These are phyloP conservation scores for Naumovozyma baii DNA, from an alignment of 805 yeast genomes.

Conservation along the genomic window DNA sequence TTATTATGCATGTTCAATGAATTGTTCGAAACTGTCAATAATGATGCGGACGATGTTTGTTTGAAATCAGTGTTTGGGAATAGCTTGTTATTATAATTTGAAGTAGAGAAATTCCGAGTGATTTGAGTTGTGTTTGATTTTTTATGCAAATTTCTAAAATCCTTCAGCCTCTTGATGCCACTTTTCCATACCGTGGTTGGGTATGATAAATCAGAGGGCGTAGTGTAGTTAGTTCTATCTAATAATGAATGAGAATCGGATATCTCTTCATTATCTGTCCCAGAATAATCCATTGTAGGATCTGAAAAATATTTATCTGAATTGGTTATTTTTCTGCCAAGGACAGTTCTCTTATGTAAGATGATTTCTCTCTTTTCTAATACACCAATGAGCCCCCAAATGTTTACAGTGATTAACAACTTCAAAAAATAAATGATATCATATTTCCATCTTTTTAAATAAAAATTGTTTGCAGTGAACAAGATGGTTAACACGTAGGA, in stretches of 20 bases:
- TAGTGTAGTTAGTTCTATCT: too few species aligned
- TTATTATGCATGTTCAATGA: too few species aligned
- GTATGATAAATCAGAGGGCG: not conserved
- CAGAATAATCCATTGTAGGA: conserved; percentile 15
- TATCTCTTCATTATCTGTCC: not conserved
- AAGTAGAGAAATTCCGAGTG: too few species aligned
- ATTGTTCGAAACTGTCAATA: too few species aligned
- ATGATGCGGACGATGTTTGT: too few species aligned
- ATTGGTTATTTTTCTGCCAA: conserved; percentile 27
- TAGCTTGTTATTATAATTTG: not conserved
- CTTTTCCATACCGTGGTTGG: conserved; percentile 11
- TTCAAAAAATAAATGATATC: conserved; percentile 16
- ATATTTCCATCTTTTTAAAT: conserved; percentile 17
- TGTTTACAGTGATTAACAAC: conserved; percentile 24
- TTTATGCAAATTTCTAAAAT: conserved; percentile 2
- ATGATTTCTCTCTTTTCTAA: conserved; percentile 22
- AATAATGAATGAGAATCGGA: not conserved
- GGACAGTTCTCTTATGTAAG: conserved; percentile 20
- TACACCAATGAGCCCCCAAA: conserved; percentile 28
- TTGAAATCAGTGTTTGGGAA: too few species aligned
- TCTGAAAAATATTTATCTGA: conserved; percentile 22
- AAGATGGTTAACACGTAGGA: conserved; percentile 13
- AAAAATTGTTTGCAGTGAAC: conserved; percentile 4
- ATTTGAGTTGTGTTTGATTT: not conserved
- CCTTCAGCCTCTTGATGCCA: conserved; percentile 6